Evolutionary conservation across 768 basidiomycete genomes (phyloP), one percentile per base, ranked within the genome.

Genomic region (Zangia roseola): DNA sequence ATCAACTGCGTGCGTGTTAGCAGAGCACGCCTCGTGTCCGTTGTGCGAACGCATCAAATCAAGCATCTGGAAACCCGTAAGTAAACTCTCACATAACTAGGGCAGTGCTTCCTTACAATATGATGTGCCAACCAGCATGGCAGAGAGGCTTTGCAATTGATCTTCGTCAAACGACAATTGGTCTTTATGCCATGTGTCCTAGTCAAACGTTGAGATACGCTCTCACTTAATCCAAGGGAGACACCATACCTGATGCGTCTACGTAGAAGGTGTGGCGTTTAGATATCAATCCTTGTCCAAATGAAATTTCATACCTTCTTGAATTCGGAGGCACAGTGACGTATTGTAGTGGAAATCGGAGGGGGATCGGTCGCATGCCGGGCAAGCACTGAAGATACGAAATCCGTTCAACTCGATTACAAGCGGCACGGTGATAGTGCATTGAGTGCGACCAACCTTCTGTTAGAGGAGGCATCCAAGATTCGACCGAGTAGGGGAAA

Each of bases 151-250:
- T 64, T 90, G 86, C 41, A 94, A 68, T 60, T 94, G 92, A 61
- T 94, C 92, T 68, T 95, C 92, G 60, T 91, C 83, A 65, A 95
- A 94, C 44, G 79, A 76, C 43, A 81, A 76, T 61, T 93, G 89
- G 68, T 95, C 92, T 60, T 87, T 89, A 61, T 90, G 88, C 91
- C 91, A 93, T 30, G 89, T 91, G 63, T 94, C 92, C 84, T 92
- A 64, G 37, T 43, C 50, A 44, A 49, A 54, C 40, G 45, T 26
- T 40, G n/a, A 31, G 31, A 47, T 41, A 9, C 41, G 50, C 50
- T 55, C 47, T 17, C 21, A 19, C 7, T 25, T 25, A 24, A 9
- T 49, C 47, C 20, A 35, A 24, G 26, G 13, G 35, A 26, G 28
- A 44, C 40, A 57, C 7, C 53, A 48, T 75, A 81, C 81, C 73